Base-by-base conservation (phyloP, 2,329 filamentous ascomycete genomes). In the Chlorencoelia australis region DNA sequence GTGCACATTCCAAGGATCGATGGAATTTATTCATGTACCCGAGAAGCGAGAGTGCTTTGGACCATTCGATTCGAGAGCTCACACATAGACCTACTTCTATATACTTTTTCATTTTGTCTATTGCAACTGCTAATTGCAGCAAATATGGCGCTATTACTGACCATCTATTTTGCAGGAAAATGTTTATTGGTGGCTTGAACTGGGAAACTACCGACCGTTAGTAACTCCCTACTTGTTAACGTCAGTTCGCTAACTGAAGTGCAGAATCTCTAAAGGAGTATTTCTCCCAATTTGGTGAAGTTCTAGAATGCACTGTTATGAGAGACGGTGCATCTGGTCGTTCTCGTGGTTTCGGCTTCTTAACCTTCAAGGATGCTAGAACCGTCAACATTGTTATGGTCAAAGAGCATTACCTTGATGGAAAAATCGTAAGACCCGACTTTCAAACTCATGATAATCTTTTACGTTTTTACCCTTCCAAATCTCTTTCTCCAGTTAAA, bases 361-460 rank as follows among this genome's bases (percentile, higher is more conserved):
- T 98, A 44, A 98, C 91, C 0, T 98, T 98, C 69, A 93, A 85
- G 58, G 91, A 98, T 56, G 82, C 91, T 31, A 94, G 94, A 66
- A 94, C 86, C 4, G 91, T 98, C 48, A 98, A 98, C 59, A 94
- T 87, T 49, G 91, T 98, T 46, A 98, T 98, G 91, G 91, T 98
- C 45, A 98, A 98, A 64, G 91, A 98, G 59, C 91, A 98, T 60
- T 94, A 89, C 52, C 73, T 98, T 15, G 91, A 98, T 58, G 91
- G 91, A 44, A 98, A 98, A 63, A 95, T 98, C 60, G 91, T 96
- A 73, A 68, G 84, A 65, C 41, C 48, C 34, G 39, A 48, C 16
- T 37, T 43, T 25, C 20, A 36, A 29, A 42, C 51, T 46, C 33
- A 37, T 29, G 20, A 37, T 25, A 43, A 40, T 35, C 47, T 18